Evolutionary conservation across 2,329 filamentous ascomycete species (phyloP).

Genomic region (Fusarium camptoceras): DNA sequence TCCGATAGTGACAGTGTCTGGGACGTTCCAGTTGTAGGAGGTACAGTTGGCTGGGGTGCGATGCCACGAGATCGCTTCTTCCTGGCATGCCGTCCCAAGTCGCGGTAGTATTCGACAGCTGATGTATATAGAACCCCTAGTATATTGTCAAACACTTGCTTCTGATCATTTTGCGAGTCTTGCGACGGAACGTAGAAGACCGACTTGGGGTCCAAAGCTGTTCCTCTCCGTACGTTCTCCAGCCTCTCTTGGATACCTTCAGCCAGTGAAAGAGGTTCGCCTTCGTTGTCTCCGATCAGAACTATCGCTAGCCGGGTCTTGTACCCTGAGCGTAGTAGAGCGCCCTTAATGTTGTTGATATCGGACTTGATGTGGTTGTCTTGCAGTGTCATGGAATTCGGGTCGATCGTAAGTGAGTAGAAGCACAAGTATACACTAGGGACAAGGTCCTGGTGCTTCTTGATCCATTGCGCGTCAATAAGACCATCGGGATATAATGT

Average conservation of each 20-base stretch:
- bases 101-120: constrained; percentile 90
- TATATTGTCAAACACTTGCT: constrained; percentile 78
- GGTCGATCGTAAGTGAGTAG: constrained; percentile 79
- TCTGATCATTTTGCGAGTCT: constrained; percentile 76
- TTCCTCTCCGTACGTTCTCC: constrained; percentile 80
- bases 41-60: constrained; percentile 82
- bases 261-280: constrained; percentile 59
- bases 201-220: constrained; percentile 83
- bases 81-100: constrained; percentile 90
- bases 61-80: constrained; percentile 86
- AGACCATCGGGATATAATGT: constrained; percentile 90
- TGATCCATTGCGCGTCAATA: constrained; percentile 83
- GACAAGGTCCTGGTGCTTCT: constrained; percentile 87
- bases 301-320: constrained; percentile 83
- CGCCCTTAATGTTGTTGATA: constrained; percentile 79
- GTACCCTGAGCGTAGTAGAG: constrained; percentile 76
- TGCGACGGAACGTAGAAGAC: constrained; percentile 87
- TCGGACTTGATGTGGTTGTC: constrained; percentile 91
- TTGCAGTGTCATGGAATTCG: constrained; percentile 78
- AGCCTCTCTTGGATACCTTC: constrained; percentile 78
- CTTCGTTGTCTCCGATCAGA: constrained; percentile 50
- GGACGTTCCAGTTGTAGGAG: constrained; percentile 85
- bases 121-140: constrained; percentile 78
- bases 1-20: constrained; percentile 86
- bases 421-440: constrained; percentile 85